phyloP scores from a whole-genome alignment of 768 basidiomycete genomes.

The Mycena rebaudengoi region DNA sequence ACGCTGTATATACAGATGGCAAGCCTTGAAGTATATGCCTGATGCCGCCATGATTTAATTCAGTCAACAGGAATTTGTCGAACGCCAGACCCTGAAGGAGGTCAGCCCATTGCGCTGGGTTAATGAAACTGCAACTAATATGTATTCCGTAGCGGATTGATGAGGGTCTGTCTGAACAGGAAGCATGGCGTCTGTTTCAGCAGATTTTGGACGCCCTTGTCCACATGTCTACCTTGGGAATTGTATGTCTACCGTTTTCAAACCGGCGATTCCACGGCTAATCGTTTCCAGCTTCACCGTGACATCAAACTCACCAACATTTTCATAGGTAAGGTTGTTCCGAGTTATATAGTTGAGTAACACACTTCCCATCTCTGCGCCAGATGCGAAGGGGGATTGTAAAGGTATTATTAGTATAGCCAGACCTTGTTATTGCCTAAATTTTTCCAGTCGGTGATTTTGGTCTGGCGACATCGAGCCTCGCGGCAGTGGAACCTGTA shows the following conservation, averaged over 20 bases:
- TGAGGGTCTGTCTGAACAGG: constrained; percentile 83
- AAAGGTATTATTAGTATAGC: constrained; percentile 58
- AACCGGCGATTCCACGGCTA: not conserved
- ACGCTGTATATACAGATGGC: constrained; percentile 97
- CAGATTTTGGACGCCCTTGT: constrained; percentile 91
- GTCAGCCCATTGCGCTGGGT: constrained; percentile 51
- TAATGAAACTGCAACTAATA: too few relatives aligned
- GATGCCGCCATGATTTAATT: not conserved
- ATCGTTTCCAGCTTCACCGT: constrained; percentile 71
- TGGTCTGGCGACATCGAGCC: constrained; percentile 85
- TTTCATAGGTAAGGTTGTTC: constrained; percentile 75
- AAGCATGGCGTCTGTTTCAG: constrained; percentile 90
- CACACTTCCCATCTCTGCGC: constrained; percentile 2
- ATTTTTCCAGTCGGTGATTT: constrained; percentile 82
- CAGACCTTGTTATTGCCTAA: not conserved
- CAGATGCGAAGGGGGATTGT: constrained; percentile 85
- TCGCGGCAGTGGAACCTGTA: constrained; percentile 82
- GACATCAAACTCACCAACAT: constrained; percentile 96
- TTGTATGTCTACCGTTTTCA: constrained; percentile 55
- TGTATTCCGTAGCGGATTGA: constrained; percentile 66
- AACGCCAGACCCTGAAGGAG: constrained; percentile 90
- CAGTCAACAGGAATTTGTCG: constrained; percentile 79
- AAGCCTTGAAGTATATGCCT: not conserved
- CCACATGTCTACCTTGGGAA: constrained; percentile 89
- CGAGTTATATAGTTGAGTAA: not conserved